Base-by-base conservation (phyloP, 495 filamentous ascomycete species). In the Glarea lozoyensis region DNA sequence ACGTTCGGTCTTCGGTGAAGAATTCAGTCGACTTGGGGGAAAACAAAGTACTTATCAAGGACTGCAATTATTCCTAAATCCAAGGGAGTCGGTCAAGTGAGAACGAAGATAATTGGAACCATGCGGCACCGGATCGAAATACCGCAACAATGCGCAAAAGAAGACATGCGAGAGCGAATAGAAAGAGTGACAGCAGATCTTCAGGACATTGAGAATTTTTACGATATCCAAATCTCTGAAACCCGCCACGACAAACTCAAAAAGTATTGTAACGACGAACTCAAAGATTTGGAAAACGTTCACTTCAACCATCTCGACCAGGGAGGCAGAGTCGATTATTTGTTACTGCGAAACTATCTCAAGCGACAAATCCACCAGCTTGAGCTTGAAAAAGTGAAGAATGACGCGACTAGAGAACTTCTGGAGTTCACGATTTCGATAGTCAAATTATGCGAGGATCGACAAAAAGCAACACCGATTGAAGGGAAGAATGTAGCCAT, bases 271-370 rank as follows among this genome's bases (percentile, higher is more conserved):
- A 31, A 37, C 10, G 22, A 55, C 12, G 58, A 64, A 36, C 47
- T 65, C 2, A 43, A 40, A 10, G 50, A 42, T 6, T 49, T 67
- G 2, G 45, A 54, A 29, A 44, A 43, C 7, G 46, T 55, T 9
- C 20, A 48, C 0, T 69, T 69, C 45, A 46, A 54, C 4, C 45
- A 46, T 2, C 59, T 58, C 12, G 53, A 60, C 17, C 67, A 69
- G 44, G 51, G 66, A 15, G 59, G 56, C 25, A 65, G 59, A 37
- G 60, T 67, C 0, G 68, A 71, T 39, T 63, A 65, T 37, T 22
- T 71, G 13, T 57, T 70, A 1, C 42, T 70, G 24, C 56, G 61
- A 18, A 70, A 63, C 32, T 67, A 60, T 37, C 33, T 72, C 16
- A 48, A 51, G 9, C 54, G 65, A 10, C 44, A 61, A 12, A 39